phyloP scores from a whole-genome alignment of 352 stramenopile genomes.

The Globisporangium paroecandrum region DNA sequence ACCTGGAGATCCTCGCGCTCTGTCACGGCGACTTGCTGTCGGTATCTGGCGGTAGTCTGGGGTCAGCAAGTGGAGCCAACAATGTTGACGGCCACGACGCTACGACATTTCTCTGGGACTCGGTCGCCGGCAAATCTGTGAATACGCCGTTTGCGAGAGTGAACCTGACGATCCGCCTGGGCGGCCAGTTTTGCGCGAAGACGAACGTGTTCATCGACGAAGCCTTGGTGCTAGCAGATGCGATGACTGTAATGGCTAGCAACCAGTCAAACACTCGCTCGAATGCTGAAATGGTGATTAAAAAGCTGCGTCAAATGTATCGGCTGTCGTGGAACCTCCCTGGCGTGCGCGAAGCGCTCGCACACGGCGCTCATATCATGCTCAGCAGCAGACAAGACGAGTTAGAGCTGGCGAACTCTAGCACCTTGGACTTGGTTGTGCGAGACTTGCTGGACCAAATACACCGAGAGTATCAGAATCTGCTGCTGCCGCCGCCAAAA shows the following conservation, averaged over 20 bases:
- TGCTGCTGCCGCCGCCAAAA: conserved; percentile 51
- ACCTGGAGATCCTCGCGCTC: conserved; percentile 38
- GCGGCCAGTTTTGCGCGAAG: conserved; percentile 39
- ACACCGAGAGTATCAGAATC: conserved; percentile 42
- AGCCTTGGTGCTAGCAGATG: conserved; percentile 22
- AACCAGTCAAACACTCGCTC: background rate
- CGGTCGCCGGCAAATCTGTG: conserved; percentile 25
- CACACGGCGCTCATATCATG: conserved; percentile 45
- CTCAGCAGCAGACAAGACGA: conserved; percentile 34
- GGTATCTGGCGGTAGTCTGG: background rate
- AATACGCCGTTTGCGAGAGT: conserved; percentile 33
- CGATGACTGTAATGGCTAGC: background rate
- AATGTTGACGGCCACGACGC: background rate
- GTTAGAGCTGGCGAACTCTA: conserved; percentile 14
- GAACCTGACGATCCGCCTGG: conserved; percentile 52
- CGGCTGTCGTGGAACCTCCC: conserved; percentile 56
- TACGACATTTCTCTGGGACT: conserved; percentile 25
- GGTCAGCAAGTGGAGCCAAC: background rate
- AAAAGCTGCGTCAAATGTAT: conserved; percentile 48
- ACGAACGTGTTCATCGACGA: conserved; percentile 33
- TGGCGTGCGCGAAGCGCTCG: conserved; percentile 40
- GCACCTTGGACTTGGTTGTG: conserved; percentile 23
- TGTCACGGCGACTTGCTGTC: conserved; percentile 26
- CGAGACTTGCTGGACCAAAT: conserved; percentile 24
- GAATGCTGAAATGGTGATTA: conserved; percentile 14